Conservation (phyloP, 352 stramenopile species). For the Globisporangium cederbergense region DNA sequence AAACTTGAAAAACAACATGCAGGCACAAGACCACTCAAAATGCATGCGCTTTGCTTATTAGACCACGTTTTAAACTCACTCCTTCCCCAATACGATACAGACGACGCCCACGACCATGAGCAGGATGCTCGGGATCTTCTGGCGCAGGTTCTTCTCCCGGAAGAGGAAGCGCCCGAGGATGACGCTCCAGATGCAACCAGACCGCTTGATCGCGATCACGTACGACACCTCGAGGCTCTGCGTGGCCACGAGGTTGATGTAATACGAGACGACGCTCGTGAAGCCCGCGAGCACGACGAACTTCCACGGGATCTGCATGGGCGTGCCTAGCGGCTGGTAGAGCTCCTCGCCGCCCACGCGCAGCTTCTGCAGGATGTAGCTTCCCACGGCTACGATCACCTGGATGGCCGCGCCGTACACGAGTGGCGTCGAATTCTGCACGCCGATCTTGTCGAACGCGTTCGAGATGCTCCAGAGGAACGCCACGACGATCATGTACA, state of each 20-base stretch:
- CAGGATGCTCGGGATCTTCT: constrained; percentile 81
- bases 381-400: constrained; percentile 57
- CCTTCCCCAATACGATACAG: constrained; percentile 75
- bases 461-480: constrained; percentile 85
- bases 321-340: constrained; percentile 48
- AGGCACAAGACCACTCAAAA: background rate
- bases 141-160: constrained; percentile 58
- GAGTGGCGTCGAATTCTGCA: constrained; percentile 73
- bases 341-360: constrained; percentile 57
- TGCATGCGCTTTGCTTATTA: background rate
- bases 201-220: constrained; percentile 84
- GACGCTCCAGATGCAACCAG: constrained; percentile 81
- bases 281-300: constrained; percentile 61
- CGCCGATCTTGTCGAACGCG: constrained; percentile 81
- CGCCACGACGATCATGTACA: constrained; percentile 81
- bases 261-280: constrained; percentile 78
- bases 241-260: constrained; percentile 79
- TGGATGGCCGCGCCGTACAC: constrained; percentile 74
- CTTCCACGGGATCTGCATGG: constrained; percentile 67
- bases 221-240: constrained; percentile 80
- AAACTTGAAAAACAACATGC: background rate
- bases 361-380: constrained; percentile 59
- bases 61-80: constrained; percentile 12
- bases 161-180: constrained; percentile 74
- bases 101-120: constrained; percentile 77